phyloP scores from a whole-genome alignment of 805 yeast genomes.

The Ogataea philodendri region DNA sequence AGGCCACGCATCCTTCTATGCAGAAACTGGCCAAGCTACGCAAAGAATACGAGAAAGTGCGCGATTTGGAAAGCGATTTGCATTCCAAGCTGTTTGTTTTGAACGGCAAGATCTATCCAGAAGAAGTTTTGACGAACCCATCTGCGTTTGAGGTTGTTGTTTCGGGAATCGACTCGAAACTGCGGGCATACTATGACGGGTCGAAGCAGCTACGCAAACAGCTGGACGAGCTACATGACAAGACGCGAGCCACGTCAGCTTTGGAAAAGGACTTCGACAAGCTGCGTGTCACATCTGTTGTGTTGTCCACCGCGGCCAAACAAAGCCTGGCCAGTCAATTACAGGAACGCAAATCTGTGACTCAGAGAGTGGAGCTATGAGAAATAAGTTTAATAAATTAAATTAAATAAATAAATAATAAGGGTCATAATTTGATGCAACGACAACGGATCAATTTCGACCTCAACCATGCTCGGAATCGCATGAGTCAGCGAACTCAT shows the following conservation, averaged over 20 bases:
- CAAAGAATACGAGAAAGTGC: slow-evolving; percentile 15
- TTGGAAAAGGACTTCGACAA: slow-evolving; percentile 8
- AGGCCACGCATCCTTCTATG: slow-evolving; percentile 23
- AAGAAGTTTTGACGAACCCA: slow-evolving; percentile 28
- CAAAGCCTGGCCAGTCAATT: slow-evolving; percentile 12
- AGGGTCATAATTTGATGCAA: too few species aligned
- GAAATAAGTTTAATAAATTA: background rate
- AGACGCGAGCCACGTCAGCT: background rate
- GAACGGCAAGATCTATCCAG: slow-evolving; percentile 32
- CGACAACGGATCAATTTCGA: slow-evolving; percentile 29
- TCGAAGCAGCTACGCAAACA: slow-evolving; percentile 20
- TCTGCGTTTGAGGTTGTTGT: slow-evolving; percentile 29
- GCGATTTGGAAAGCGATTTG: slow-evolving; percentile 17
- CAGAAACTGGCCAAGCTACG: slow-evolving; percentile 20
- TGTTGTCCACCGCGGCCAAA: slow-evolving; percentile 16
- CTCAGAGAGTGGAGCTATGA: slow-evolving; percentile 3
- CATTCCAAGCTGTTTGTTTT: slow-evolving; percentile 28
- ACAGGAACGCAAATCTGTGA: slow-evolving; percentile 4
- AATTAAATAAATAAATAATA: slow-evolving; percentile 1
- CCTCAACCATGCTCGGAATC: slow-evolving; percentile 27
- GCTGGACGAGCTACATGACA: background rate
- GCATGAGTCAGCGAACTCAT: slow-evolving; percentile 33
- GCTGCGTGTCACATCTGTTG: slow-evolving; percentile 13
- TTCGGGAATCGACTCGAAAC: slow-evolving; percentile 27
- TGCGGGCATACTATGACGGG: slow-evolving; percentile 19